A percentile compares a stretch with the other conserved stretches of the same genome.
These are phyloP conservation scores for Leccinum barrowsii DNA, from an alignment of 768 basidiomycete species.

Conservation along the genomic window DNA sequence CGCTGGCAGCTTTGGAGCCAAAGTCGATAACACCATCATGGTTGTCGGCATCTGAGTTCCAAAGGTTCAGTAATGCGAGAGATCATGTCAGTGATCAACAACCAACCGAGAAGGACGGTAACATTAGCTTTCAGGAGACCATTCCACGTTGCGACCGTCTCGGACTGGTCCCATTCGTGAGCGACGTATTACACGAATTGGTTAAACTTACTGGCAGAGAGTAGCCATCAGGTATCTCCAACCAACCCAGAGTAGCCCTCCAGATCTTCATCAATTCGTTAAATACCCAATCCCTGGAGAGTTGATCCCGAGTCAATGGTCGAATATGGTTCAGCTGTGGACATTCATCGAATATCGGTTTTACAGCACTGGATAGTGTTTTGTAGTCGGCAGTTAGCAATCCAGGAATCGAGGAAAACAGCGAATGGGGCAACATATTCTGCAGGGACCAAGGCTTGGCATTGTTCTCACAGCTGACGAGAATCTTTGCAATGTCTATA, in stretches of 20 bases:
- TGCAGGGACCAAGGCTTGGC: slow-evolving; percentile 43
- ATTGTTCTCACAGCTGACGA: slow-evolving; percentile 35
- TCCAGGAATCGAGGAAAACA: slow-evolving; percentile 58
- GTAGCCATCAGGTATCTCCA: slow-evolving; percentile 45
- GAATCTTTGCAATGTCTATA: slow-evolving; percentile 44
- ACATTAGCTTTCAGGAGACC: slow-evolving; percentile 52
- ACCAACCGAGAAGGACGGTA: slow-evolving; percentile 52
- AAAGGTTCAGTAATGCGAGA: slow-evolving; percentile 4
- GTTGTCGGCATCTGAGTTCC: slow-evolving; percentile 41
- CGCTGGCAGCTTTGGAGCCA: slow-evolving; percentile 36
- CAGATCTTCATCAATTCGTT: slow-evolving; percentile 51
- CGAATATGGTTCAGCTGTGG: slow-evolving; percentile 52
- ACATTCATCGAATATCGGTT: slow-evolving; percentile 51
- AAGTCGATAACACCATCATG: slow-evolving; percentile 38
- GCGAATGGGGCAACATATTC: slow-evolving; percentile 46
- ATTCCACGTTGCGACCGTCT: slow-evolving; percentile 55
- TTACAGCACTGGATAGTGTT: slow-evolving; percentile 44
- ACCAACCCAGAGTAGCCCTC: slow-evolving; percentile 41
- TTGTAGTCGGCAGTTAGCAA: slow-evolving; percentile 52
- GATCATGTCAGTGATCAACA: slow-evolving; percentile 4
- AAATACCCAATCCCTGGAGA: slow-evolving; percentile 51
- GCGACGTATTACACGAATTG: not conserved
- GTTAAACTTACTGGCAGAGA: slow-evolving; percentile 47
- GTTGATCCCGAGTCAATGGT: slow-evolving; percentile 54
- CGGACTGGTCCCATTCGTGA: slow-evolving; percentile 31